Percentiles rank a stretch among this genome's conserved stretches.
Evolutionary conservation across 2,329 filamentous ascomycete species (phyloP).

Genomic region (Trichophyton mentagrophytes): DNA sequence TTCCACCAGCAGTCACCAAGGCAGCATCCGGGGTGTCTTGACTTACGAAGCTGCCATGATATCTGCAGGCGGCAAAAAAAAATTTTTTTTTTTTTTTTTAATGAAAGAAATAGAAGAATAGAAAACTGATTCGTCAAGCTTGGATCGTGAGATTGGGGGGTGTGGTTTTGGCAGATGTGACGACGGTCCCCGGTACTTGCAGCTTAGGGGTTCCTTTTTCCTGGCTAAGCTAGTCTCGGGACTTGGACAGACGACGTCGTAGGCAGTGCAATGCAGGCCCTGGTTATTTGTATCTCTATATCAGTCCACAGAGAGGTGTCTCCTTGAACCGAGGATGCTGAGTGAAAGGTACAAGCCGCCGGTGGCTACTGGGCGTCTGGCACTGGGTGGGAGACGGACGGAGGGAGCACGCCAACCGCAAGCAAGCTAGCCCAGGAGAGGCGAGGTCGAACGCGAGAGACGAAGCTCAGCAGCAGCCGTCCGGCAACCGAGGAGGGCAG

Average conservation of each 20-base stretch:
- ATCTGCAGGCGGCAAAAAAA: not conserved
- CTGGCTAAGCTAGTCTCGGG: not conserved
- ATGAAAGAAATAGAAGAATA: not conserved
- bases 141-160: not conserved
- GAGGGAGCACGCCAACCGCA: not conserved
- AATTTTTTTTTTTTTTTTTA: too few relatives aligned
- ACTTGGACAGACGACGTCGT: not conserved
- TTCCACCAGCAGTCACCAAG: not conserved
- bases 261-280: not conserved
- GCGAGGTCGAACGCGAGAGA: not conserved
- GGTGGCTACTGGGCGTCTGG: not conserved
- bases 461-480: not conserved
- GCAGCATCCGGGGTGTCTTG: not conserved
- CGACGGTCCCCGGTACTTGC: not conserved
- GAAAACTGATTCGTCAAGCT: not conserved
- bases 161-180: not conserved
- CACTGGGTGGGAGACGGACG: not conserved
- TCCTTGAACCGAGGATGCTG: not conserved
- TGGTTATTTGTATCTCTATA: not conserved
- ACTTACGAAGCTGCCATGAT: constrained; percentile 3
- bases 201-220: not conserved
- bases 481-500: too few relatives aligned
- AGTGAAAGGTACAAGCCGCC: not conserved
- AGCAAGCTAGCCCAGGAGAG: not conserved
- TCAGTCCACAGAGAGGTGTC: not conserved